Evolutionary conservation across 148 eudicot genomes (phyloP).

Genomic region (Beta vulgaris): DNA sequence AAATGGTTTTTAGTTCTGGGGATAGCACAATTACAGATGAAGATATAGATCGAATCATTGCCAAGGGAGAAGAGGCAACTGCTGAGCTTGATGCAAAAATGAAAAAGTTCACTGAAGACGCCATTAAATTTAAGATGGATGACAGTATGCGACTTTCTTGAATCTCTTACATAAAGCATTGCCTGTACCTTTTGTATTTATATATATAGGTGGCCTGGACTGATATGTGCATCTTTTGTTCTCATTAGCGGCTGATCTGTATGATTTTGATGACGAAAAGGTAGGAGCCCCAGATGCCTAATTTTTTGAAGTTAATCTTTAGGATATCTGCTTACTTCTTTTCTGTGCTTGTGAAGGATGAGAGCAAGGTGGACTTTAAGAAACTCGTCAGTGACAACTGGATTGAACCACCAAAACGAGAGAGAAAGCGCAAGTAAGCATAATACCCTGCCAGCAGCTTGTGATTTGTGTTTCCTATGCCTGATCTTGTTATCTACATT

Average conservation of each 20-base stretch:
- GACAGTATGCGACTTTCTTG: slow-evolving; percentile 59
- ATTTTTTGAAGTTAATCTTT: neutral
- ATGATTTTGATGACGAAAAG: slow-evolving; percentile 94
- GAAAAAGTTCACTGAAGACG: slow-evolving; percentile 99
- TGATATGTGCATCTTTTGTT: slow-evolving; percentile 21
- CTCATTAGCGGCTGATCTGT: slow-evolving; percentile 84
- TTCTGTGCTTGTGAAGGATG: slow-evolving; percentile 53
- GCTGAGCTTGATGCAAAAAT: slow-evolving; percentile 99
- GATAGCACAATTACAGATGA: slow-evolving; percentile 99
- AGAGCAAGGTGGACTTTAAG: slow-evolving; percentile 84
- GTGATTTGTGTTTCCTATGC: neutral
- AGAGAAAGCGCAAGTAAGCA: slow-evolving; percentile 90
- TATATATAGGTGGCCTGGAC: neutral
- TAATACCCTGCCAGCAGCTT: neutral
- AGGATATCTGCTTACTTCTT: slow-evolving; percentile 4
- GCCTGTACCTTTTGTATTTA: neutral
- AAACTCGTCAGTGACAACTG: slow-evolving; percentile 86
- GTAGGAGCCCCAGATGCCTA: slow-evolving; percentile 27
- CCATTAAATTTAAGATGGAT: slow-evolving; percentile 96
- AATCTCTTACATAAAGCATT: neutral
- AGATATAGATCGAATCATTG: slow-evolving; percentile 92
- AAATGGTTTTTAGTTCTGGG: slow-evolving; percentile 98
- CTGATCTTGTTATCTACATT: neutral
- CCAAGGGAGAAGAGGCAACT: slow-evolving; percentile 98
- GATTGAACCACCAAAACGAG: slow-evolving; percentile 95